These are phyloP conservation scores for Paecilomyces variotii DNA, from an alignment of 2,329 filamentous ascomycete genomes.

Conservation along the genomic window DNA sequence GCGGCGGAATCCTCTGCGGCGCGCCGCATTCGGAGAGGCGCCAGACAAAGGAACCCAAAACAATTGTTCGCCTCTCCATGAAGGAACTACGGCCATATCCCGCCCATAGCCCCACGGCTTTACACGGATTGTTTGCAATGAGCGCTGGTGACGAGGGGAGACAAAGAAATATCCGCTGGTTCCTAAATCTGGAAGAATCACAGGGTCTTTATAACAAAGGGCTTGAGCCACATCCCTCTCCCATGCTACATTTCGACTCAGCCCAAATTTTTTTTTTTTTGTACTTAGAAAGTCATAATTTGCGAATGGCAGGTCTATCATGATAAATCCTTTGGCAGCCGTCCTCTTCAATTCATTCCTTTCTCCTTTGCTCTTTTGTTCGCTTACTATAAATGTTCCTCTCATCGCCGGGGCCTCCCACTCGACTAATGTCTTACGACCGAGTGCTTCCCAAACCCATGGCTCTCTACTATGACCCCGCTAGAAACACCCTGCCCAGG, in stretches of 20 bases:
- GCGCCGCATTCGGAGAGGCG: constrained; percentile 21
- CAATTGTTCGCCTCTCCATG: constrained; percentile 10
- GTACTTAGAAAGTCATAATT: constrained; percentile 6
- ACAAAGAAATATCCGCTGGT: constrained; percentile 10
- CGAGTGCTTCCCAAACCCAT: constrained; percentile 39
- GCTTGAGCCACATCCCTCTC: constrained; percentile 4
- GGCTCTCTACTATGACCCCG: constrained; percentile 33
- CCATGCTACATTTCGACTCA: background rate
- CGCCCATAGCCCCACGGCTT: constrained; percentile 5
- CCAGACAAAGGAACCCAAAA: constrained; percentile 27
- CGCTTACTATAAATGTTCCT: constrained; percentile 3
- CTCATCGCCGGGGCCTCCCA: background rate
- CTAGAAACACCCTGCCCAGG: constrained; percentile 23
- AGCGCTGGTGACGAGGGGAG: constrained; percentile 5
- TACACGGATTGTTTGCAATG: constrained; percentile 14
- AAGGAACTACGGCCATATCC: constrained; percentile 1
- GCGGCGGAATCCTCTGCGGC: constrained; percentile 12
- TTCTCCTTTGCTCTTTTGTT: constrained; percentile 10
- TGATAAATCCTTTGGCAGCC: constrained; percentile 14
- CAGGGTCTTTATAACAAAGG: constrained; percentile 8
- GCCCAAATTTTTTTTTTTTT: background rate
- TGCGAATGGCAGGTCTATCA: constrained; percentile 1
- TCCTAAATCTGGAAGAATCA: constrained; percentile 7
- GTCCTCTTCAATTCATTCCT: constrained; percentile 8
- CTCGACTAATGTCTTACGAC: constrained; percentile 37